These are phyloP conservation scores for Fusarium sp. DNA, from an alignment of 2,329 filamentous ascomycete genomes.

Conservation along the genomic window DNA sequence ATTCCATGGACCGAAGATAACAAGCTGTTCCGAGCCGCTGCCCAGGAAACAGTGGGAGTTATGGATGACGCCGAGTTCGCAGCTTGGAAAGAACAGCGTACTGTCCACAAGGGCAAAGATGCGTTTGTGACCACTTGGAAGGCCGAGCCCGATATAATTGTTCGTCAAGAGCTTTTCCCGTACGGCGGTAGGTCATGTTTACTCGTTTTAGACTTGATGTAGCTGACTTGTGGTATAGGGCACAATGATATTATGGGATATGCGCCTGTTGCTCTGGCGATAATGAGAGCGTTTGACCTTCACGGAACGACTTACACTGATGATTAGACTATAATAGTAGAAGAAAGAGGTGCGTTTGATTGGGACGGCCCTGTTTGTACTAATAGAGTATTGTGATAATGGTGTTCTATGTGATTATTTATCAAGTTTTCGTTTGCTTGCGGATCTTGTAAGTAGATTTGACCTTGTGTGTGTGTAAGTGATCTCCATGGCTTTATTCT, in stretches of 20 bases:
- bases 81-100: slow-evolving; percentile 59
- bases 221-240: slow-evolving; percentile 55
- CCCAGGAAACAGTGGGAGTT: slow-evolving; percentile 59
- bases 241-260: slow-evolving; percentile 77
- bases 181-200: slow-evolving; percentile 61
- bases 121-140: slow-evolving; percentile 62
- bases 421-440: too few species aligned
- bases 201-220: not conserved
- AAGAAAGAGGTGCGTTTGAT: not conserved
- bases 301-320: slow-evolving; percentile 48
- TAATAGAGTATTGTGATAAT: not conserved
- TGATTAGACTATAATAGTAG: not conserved
- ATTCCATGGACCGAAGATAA: slow-evolving; percentile 81
- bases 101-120: slow-evolving; percentile 55
- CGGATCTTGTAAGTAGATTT: too few species aligned
- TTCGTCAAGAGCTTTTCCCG: slow-evolving; percentile 65
- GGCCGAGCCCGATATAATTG: slow-evolving; percentile 57
- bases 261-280: slow-evolving; percentile 70
- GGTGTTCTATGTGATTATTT: too few species aligned
- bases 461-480: too few species aligned
- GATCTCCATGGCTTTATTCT: too few species aligned
- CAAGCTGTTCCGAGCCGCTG: slow-evolving; percentile 69
- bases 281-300: slow-evolving; percentile 72
- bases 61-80: slow-evolving; percentile 54
- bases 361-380: not conserved